Conservation (phyloP, 208 protist species). For the Leishmania lainsoni region DNA sequence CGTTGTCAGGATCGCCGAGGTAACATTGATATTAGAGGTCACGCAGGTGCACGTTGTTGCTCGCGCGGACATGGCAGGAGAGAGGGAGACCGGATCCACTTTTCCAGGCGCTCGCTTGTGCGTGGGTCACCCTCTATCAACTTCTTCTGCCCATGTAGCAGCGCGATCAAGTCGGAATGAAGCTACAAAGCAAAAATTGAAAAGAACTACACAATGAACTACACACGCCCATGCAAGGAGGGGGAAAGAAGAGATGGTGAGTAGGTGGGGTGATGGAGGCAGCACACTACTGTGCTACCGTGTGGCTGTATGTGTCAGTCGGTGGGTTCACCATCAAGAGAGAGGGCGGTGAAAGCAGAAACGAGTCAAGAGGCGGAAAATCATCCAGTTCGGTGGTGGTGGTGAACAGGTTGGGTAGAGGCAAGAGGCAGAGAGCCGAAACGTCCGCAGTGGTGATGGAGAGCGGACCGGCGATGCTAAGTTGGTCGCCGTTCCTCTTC, state of each 20-base stretch:
- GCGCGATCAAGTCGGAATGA: not conserved
- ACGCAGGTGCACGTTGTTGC: not conserved
- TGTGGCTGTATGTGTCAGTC: not conserved
- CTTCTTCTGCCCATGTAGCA: not conserved
- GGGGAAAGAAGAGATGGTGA: not conserved
- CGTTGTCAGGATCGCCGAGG: not conserved
- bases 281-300: not conserved
- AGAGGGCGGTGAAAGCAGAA: not conserved
- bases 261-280: not conserved
- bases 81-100: not conserved
- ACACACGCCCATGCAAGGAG: not conserved
- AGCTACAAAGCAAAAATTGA: not conserved
- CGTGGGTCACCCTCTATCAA: not conserved
- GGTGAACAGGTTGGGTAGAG: not conserved
- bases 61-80: not conserved
- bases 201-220: not conserved
- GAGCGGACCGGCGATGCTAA: not conserved
- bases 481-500: not conserved
- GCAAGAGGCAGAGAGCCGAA: not conserved
- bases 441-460: not conserved
- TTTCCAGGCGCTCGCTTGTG: not conserved
- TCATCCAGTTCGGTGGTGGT: not conserved
- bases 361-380: not conserved
- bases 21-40: not conserved
- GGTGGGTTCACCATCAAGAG: not conserved